phyloP scores from a whole-genome alignment of 2,329 filamentous ascomycete species.

The Ceratocystis variospora region DNA sequence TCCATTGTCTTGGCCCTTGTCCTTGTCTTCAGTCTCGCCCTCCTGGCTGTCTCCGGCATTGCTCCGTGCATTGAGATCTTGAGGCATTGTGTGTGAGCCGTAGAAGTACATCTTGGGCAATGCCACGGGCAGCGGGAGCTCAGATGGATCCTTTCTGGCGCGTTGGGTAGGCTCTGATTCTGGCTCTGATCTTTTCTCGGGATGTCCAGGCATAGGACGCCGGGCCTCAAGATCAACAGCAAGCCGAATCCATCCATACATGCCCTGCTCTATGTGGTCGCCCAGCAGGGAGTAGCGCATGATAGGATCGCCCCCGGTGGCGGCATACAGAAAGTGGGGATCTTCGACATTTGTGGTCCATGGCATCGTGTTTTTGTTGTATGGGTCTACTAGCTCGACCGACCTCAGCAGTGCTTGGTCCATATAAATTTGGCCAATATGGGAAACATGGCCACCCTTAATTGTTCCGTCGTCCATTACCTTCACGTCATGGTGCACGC shows the following conservation, averaged over 20 bases:
- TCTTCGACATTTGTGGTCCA: constrained; percentile 42
- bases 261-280: constrained; percentile 36
- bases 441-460: constrained; percentile 32
- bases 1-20: no score
- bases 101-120: constrained; percentile 19
- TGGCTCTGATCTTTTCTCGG: not conserved
- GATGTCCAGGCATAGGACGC: constrained; percentile 19
- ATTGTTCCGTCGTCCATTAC: constrained; percentile 27
- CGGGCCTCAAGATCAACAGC: constrained; percentile 31
- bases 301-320: constrained; percentile 40
- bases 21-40: not conserved
- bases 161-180: not conserved
- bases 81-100: constrained; percentile 15
- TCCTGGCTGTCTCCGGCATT: not conserved
- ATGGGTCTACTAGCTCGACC: constrained; percentile 38
- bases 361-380: constrained; percentile 33
- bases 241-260: constrained; percentile 42
- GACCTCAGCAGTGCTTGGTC: constrained; percentile 41
- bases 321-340: constrained; percentile 34
- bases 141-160: constrained; percentile 10
- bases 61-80: constrained; percentile 13
- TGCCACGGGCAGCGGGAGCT: constrained; percentile 15
- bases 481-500: constrained; percentile 29
- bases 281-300: constrained; percentile 45
- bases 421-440: constrained; percentile 53